A percentile compares a stretch with the other conserved stretches of the same genome.
Evolutionary conservation across 805 yeast genomes (phyloP).

Genomic region (Candida odintsovae): DNA sequence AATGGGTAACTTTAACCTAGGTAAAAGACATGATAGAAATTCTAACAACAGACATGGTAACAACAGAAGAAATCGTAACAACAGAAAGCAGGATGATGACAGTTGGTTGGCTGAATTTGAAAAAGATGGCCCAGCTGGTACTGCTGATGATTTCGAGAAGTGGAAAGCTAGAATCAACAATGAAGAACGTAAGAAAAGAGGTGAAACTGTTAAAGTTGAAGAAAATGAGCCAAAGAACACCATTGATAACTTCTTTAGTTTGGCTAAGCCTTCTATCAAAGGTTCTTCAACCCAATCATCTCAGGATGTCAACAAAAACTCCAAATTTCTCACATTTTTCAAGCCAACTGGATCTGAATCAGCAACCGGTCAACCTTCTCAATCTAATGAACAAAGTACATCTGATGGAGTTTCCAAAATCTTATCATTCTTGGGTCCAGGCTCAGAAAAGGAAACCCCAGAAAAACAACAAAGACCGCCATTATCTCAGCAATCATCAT

Average conservation of each 20-base stretch:
- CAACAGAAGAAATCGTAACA: conserved; percentile 10
- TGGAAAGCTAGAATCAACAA: conserved; percentile 34
- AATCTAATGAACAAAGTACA: background rate
- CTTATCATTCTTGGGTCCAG: conserved; percentile 19
- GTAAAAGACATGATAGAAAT: conserved; percentile 6
- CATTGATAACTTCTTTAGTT: conserved; percentile 22
- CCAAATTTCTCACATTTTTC: conserved; percentile 25
- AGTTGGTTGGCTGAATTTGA: conserved; percentile 17
- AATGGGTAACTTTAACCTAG: conserved; percentile 26
- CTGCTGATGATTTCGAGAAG: conserved; percentile 33
- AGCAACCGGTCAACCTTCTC: background rate
- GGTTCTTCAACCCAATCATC: conserved; percentile 1
- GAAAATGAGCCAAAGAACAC: conserved; percentile 13
- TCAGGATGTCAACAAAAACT: conserved; percentile 18
- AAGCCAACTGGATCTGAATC: conserved; percentile 10
- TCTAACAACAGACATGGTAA: conserved; percentile 2
- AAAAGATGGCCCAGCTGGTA: conserved; percentile 15
- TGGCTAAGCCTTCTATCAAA: conserved; percentile 6
- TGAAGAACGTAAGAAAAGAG: conserved; percentile 30
- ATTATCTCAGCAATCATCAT: background rate
- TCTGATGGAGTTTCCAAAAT: conserved; percentile 22
- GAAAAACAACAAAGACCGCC: conserved; percentile 1
- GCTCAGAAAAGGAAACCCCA: background rate
- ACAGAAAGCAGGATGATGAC: conserved; percentile 17
- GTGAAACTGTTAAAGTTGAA: conserved; percentile 14